Evolutionary conservation across 306 rosid species (phyloP).

Genomic region (Herpetospermum pedunculosum): DNA sequence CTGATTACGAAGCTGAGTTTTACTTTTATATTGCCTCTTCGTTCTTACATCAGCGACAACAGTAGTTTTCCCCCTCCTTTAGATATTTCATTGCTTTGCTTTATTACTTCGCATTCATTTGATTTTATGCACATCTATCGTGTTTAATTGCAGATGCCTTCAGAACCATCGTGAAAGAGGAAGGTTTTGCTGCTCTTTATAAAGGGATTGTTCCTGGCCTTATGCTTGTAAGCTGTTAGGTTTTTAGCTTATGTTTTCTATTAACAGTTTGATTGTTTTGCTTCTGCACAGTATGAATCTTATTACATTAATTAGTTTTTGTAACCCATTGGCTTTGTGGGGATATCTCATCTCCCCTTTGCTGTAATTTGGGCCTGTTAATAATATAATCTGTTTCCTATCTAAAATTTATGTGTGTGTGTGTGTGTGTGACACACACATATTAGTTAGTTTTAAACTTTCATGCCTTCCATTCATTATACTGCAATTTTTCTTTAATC

Average conservation of each 20-base stretch:
- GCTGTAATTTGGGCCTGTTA: neutral
- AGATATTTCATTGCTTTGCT: neutral
- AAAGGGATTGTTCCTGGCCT: conserved; percentile 80
- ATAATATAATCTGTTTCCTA: neutral
- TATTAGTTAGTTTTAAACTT: neutral
- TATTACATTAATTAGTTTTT: neutral
- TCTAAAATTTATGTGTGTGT: too few species aligned
- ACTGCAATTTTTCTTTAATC: neutral
- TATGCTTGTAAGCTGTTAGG: conserved; percentile 58
- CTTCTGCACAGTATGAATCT: neutral
- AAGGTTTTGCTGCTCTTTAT: conserved; percentile 75
- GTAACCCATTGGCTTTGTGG: neutral
- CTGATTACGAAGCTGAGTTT: neutral
- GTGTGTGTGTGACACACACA: neutral
- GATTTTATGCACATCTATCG: neutral
- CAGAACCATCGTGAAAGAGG: conserved; percentile 78
- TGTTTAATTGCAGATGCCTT: conserved; percentile 68
- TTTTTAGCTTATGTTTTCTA: conserved; percentile 5
- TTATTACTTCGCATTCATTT: conserved; percentile 10
- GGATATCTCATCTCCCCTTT: neutral
- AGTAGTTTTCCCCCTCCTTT: neutral
- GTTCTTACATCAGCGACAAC: neutral
- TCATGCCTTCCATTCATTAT: neutral
- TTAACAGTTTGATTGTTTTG: neutral
- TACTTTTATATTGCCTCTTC: neutral